These are phyloP conservation scores for Brassica napus DNA, from an alignment of 345 rosid genomes.

Conservation along the genomic window DNA sequence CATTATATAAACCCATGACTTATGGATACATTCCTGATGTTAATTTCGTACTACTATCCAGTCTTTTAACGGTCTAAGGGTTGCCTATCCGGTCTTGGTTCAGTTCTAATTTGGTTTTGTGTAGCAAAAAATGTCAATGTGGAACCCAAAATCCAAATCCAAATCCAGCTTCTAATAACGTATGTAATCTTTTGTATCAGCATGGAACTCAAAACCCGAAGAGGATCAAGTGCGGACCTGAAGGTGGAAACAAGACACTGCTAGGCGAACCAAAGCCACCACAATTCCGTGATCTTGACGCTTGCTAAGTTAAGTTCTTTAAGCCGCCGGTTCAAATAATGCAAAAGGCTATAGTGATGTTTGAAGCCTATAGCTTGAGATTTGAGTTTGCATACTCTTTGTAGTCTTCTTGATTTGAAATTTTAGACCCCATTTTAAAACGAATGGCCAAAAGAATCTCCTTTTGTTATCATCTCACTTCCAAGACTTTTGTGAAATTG, in stretches of 20 bases:
- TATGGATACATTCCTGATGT: conserved; percentile 5
- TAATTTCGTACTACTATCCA: neutral
- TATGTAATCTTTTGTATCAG: conserved; percentile 43
- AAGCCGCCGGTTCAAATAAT: conserved; percentile 44
- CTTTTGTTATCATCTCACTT: conserved; percentile 10
- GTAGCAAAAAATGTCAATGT: neutral
- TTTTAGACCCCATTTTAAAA: conserved; percentile 24
- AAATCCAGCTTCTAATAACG: neutral
- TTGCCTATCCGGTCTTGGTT: neutral
- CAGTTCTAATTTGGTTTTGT: neutral
- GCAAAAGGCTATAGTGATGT: conserved; percentile 37
- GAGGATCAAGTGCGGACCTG: conserved; percentile 85
- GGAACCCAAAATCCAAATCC: neutral
- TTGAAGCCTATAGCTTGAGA: conserved; percentile 25
- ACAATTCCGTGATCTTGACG: conserved; percentile 86
- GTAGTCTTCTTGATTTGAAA: conserved; percentile 26
- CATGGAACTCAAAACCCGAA: conserved; percentile 91
- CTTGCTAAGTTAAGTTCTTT: conserved; percentile 57
- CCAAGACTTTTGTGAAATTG: conserved; percentile 24
- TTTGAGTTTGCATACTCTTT: conserved; percentile 34
- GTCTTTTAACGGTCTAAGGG: too few species aligned
- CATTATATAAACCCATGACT: neutral
- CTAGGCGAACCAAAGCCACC: conserved; percentile 83
- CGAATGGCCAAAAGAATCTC: conserved; percentile 7
- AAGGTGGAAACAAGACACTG: conserved; percentile 87